These are phyloP conservation scores for Daldinia decipiens DNA, from an alignment of 495 filamentous ascomycete genomes.

Conservation along the genomic window DNA sequence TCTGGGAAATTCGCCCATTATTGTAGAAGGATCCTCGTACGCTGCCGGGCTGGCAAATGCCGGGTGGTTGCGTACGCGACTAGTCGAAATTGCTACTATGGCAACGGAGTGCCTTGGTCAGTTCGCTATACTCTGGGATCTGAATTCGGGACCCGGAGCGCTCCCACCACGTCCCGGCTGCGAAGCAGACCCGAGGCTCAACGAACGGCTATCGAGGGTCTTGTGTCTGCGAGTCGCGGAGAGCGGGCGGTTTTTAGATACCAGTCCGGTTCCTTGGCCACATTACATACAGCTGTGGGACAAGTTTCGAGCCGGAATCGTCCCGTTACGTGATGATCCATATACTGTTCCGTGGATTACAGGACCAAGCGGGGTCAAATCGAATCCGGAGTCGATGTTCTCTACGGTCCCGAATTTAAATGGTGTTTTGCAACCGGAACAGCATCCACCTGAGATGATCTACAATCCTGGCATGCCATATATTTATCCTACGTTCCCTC, in stretches of 20 bases:
- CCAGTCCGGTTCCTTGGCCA: slow-evolving; percentile 10
- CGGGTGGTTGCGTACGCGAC: not conserved
- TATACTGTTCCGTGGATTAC: not conserved
- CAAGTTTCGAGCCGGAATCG: not conserved
- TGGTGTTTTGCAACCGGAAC: too few species aligned
- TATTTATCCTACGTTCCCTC: too few species aligned
- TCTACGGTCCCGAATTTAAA: too few species aligned
- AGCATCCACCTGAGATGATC: too few species aligned
- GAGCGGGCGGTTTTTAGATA: not conserved
- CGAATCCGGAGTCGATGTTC: not conserved
- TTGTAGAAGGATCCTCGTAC: not conserved
- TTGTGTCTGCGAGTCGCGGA: not conserved
- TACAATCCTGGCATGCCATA: too few species aligned
- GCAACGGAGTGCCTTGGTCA: slow-evolving; percentile 1
- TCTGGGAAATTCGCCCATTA: too few species aligned
- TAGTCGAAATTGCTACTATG: not conserved
- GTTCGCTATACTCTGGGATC: slow-evolving; percentile 30
- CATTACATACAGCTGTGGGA: not conserved
- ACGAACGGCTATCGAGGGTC: not conserved
- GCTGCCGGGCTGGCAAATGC: not conserved
- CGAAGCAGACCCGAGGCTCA: slow-evolving; percentile 8
- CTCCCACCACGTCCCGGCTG: slow-evolving; percentile 20
- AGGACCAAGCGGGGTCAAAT: not conserved
- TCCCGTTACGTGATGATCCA: slow-evolving; percentile 13
- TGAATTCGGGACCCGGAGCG: not conserved